Base-by-base conservation (phyloP, 257 asterid genomes). In the Penstemon davidsonii region DNA sequence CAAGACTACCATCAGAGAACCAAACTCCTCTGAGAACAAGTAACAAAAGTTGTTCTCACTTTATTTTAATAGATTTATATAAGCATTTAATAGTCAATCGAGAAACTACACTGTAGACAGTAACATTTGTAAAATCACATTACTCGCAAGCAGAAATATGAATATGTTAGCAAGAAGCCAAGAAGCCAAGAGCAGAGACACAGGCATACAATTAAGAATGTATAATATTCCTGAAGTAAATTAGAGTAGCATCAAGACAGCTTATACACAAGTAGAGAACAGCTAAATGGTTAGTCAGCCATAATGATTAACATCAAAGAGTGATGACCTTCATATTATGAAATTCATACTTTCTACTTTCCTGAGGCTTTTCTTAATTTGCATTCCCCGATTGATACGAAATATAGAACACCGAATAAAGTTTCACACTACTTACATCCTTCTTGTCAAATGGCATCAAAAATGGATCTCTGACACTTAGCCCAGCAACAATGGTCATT, bases 401-500 rank as follows among this genome's bases (percentile, higher is more conserved):
- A 57, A 67, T 40, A 65, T 12, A 55, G 69, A 60, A 25, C 60
- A 59, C 54, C 45, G 55, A 64, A 69, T 55, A 56, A 65, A 51
- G 42, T 65, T 18, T 56, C 58, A 58, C 18, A 57, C 60, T 63
- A 78, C 98, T 90, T 84, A 90, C 98, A 74, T 92, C 96, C 73
- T 86, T 92, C 84, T 85, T 92, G 81, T 92, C 98, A 63, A 82
- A 88, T 72, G 98, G 98, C 92, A 85, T 88, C 82, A 90, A 57
- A 75, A 92, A 92, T 74, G 98, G 98, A 80, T 92, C 98, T 79
- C 96, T 81, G 57, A 82, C 84, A 72, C 96, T 92, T 58, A 92
- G 79, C 70, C 95, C 87, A 81, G 97, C 96, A 75, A 92, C 98
- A 73, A 91, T 88, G 54, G 96, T 91, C 91, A 91, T 80, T 51